phyloP scores from a whole-genome alignment of 305 asterid genomes.

The Fraxinus ornus region DNA sequence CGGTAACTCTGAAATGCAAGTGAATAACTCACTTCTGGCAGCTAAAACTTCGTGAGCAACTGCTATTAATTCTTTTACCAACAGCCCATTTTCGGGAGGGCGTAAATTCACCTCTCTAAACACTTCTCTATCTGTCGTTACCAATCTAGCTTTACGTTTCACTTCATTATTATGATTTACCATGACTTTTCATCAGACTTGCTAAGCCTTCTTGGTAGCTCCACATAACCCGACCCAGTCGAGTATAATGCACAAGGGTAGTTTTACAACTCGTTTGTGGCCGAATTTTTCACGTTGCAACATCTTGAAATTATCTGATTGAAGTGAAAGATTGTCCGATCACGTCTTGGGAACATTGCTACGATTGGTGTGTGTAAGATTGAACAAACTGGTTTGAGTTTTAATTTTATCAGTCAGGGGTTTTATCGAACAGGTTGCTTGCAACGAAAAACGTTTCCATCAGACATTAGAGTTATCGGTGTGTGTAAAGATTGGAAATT shows the following conservation, averaged over 20 bases:
- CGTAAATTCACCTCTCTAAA: slow-evolving; percentile 39
- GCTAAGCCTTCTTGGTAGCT: slow-evolving; percentile 44
- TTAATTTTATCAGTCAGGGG: slow-evolving; percentile 21
- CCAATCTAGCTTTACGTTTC: slow-evolving; percentile 46
- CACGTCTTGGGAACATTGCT: slow-evolving; percentile 21
- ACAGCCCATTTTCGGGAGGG: slow-evolving; percentile 63
- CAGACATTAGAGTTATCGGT: not conserved
- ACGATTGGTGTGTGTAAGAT: not conserved
- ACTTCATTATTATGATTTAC: slow-evolving; percentile 55
- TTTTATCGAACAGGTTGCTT: slow-evolving; percentile 27
- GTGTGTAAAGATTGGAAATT: not conserved
- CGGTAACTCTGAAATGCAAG: slow-evolving; percentile 44
- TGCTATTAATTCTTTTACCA: slow-evolving; percentile 55
- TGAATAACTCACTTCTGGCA: slow-evolving; percentile 38
- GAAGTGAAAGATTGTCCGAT: not conserved
- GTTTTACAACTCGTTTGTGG: not conserved
- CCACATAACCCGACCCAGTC: slow-evolving; percentile 19
- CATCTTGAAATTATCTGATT: not conserved
- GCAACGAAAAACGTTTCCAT: not conserved
- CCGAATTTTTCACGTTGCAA: not conserved
- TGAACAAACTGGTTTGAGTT: slow-evolving; percentile 1
- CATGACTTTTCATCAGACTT: slow-evolving; percentile 54
- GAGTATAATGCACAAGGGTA: slow-evolving; percentile 28
- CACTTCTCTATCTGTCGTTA: slow-evolving; percentile 38
- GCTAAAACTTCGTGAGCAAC: slow-evolving; percentile 60